Evolutionary conservation across 192 early-diverging fungal genomes (phyloP).

Genomic region (Coemansia aciculifera): DNA sequence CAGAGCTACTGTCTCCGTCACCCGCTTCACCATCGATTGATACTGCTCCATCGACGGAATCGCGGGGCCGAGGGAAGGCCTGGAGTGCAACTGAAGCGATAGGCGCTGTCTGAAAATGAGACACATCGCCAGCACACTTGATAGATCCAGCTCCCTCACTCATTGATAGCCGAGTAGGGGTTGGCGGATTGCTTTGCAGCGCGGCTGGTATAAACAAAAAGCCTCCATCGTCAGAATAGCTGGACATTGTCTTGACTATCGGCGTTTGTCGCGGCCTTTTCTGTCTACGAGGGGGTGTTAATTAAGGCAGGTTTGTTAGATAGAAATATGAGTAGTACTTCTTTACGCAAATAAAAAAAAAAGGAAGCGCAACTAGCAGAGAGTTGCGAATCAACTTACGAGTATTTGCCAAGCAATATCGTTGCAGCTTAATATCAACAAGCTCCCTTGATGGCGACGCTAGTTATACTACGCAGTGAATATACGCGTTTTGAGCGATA

Average conservation of each 20-base stretch:
- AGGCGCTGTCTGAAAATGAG: slow-evolving; percentile 1
- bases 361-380: not conserved
- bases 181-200: slow-evolving; percentile 43
- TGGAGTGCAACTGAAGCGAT: not conserved
- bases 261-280: not conserved
- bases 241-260: not conserved
- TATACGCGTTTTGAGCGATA: not conserved
- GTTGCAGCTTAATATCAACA: not conserved
- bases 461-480: not conserved
- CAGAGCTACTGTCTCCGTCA: not conserved
- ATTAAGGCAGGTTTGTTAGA: not conserved
- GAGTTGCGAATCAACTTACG: not conserved
- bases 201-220: slow-evolving; percentile 33
- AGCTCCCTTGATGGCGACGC: not conserved
- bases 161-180: slow-evolving; percentile 27
- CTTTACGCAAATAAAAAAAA: not conserved
- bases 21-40: not conserved
- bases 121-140: not conserved
- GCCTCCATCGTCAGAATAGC: slow-evolving; percentile 9
- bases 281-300: not conserved
- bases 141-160: slow-evolving; percentile 11
- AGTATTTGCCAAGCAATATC: not conserved
- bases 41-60: slow-evolving; percentile 23
- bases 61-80: slow-evolving; percentile 36
- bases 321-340: not conserved